phyloP scores from a whole-genome alignment of 345 rosid genomes.

The Citrus mangshanensis region DNA sequence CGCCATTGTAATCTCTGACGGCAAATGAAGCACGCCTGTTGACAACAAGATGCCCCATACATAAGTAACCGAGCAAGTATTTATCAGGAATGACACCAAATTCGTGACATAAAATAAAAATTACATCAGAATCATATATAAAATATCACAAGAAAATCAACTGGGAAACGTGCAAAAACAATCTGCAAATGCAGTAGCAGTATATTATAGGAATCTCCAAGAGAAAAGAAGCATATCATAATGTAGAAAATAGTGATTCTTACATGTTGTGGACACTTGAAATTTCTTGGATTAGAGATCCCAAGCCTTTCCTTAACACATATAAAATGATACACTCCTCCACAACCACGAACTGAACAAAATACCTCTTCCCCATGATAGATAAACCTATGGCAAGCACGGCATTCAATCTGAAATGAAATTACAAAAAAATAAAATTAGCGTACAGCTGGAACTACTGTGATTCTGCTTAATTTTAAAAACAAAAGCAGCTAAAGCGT shows the following conservation, averaged over 20 bases:
- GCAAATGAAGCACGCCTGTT: slow-evolving; percentile 81
- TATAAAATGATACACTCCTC: slow-evolving; percentile 52
- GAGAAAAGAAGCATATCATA: slow-evolving; percentile 13
- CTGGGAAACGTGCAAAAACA: background rate
- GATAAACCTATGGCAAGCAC: slow-evolving; percentile 49
- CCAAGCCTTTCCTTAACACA: slow-evolving; percentile 52
- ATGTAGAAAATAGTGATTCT: slow-evolving; percentile 12
- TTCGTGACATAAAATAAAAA: background rate
- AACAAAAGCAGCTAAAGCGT: too few relatives aligned
- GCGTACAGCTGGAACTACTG: background rate
- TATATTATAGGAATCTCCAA: background rate
- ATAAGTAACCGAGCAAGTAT: slow-evolving; percentile 4
- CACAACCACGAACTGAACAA: slow-evolving; percentile 68
- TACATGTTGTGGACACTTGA: slow-evolving; percentile 95
- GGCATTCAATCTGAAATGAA: slow-evolving; percentile 64
- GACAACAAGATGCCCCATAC: slow-evolving; percentile 3
- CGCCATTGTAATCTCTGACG: slow-evolving; percentile 63
- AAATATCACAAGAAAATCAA: background rate
- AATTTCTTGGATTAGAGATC: slow-evolving; percentile 40
- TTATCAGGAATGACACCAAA: background rate
- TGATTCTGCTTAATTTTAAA: background rate
- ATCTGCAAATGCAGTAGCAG: background rate
- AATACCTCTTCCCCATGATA: slow-evolving; percentile 55
- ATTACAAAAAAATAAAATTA: background rate
- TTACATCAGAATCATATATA: background rate